Conservation (phyloP, 805 yeast genomes). For the Nakazawaea anatomiae region DNA sequence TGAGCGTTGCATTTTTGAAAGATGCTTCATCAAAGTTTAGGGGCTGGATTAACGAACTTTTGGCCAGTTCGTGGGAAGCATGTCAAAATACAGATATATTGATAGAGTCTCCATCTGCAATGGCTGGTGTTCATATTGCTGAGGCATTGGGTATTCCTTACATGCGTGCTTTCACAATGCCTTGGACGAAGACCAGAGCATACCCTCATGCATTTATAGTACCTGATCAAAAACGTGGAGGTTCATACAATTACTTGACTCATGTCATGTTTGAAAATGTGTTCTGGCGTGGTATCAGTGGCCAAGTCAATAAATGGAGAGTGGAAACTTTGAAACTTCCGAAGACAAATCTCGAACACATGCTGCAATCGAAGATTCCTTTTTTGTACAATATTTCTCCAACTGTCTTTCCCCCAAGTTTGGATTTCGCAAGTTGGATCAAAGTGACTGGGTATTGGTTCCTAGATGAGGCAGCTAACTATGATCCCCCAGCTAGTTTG, state of each 20-base stretch:
- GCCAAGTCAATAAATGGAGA: slow-evolving; percentile 88
- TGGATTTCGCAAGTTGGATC: slow-evolving; percentile 94
- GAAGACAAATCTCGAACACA: slow-evolving; percentile 59
- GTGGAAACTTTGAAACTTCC: slow-evolving; percentile 56
- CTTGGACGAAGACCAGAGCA: slow-evolving; percentile 94
- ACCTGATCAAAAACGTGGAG: slow-evolving; percentile 90
- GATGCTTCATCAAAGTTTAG: slow-evolving; percentile 80
- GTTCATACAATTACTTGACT: slow-evolving; percentile 86
- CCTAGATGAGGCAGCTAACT: slow-evolving; percentile 57
- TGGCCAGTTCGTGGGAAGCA: slow-evolving; percentile 76
- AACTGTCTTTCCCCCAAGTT: slow-evolving; percentile 82
- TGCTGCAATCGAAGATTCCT: slow-evolving; percentile 80
- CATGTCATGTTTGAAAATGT: slow-evolving; percentile 91
- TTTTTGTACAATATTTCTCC: slow-evolving; percentile 89
- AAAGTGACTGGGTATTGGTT: slow-evolving; percentile 96
- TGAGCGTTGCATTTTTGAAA: slow-evolving; percentile 73
- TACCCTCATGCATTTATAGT: slow-evolving; percentile 96
- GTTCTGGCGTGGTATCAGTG: slow-evolving; percentile 88
- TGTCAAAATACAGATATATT: slow-evolving; percentile 78
- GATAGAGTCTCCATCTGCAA: slow-evolving; percentile 94
- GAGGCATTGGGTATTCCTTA: slow-evolving; percentile 88
- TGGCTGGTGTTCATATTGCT: slow-evolving; percentile 94
- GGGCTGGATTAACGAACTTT: slow-evolving; percentile 75
- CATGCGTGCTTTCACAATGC: slow-evolving; percentile 95
- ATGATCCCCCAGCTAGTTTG: slow-evolving; percentile 56